Evolutionary conservation across 345 rosid genomes (phyloP), one percentile per base, ranked within the genome.

Genomic region (Eucalyptus lansdowneana): DNA sequence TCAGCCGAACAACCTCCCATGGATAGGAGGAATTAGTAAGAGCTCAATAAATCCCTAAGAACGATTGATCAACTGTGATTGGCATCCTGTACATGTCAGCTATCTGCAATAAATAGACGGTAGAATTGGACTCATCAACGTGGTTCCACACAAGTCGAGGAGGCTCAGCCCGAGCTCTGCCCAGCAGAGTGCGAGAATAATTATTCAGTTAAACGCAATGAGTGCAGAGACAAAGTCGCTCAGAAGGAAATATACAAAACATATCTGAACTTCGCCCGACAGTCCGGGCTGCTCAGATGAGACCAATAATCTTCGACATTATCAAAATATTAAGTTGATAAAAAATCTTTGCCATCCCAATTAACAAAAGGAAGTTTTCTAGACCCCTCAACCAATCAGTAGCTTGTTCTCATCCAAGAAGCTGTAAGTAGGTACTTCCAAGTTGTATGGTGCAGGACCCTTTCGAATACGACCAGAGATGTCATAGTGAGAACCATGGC

Each of bases 401-500:
- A 96, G 90, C 93, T 97, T 97, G 92, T 96, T 95, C 88, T 96
- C 98, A 6, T 95, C 97, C 95, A 97, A 51, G 96, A 97, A 97
- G 93, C 93, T 91, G 93, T 96, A 97, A 62, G 97, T 95, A 50
- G 99, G 99, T 45, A 97, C 99, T 91, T 97, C 99, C 91, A 97
- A 92, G 87, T 97, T 96, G 91, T 92, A 97, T 5, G 99, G 99
- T 27, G 99, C 99, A 47, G 99, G 99, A 21, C 99, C 99, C 93
- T 97, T 97, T 81, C 99, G 93, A 67, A 97, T 96, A 93, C 99
- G 94, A 49, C 99, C 99, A 45, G 99, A 97, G 91, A 97, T 90
- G 90, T 97, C 99, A 29, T 97, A 97, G 88, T 97, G 99, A 14
- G 99, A 97, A 11, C 99, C 99, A 29, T 97, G 99, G 93, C 99